These are phyloP conservation scores for Kockiozyma suomiensis DNA, from an alignment of 805 yeast genomes.

Conservation along the genomic window DNA sequence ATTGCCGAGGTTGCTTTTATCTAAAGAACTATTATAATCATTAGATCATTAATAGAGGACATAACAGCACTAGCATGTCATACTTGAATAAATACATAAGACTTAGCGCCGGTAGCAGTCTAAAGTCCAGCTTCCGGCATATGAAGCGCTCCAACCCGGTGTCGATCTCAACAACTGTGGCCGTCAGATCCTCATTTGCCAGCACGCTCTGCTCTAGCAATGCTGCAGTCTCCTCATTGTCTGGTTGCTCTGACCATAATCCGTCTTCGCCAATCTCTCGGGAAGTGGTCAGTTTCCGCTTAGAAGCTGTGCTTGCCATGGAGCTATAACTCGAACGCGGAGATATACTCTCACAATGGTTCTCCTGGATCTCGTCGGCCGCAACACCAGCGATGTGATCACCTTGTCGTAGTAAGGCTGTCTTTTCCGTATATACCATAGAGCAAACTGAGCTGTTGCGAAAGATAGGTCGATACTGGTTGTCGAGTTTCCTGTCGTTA, in stretches of 20 bases:
- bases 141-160: constrained; percentile 37
- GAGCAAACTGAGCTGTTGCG: neutral
- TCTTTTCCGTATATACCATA: constrained; percentile 8
- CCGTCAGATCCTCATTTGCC: constrained; percentile 26
- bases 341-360: neutral
- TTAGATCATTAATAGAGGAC: constrained; percentile 1
- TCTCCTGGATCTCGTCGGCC: neutral
- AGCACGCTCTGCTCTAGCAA: constrained; percentile 24
- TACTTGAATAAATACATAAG: constrained; percentile 51
- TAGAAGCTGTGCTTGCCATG: neutral
- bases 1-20: constrained; percentile 54
- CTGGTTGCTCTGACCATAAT: neutral
- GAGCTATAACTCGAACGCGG: constrained; percentile 7
- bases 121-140: constrained; percentile 48
- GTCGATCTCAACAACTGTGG: constrained; percentile 27
- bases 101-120: constrained; percentile 51
- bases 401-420: neutral
- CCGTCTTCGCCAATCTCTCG: neutral
- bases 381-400: neutral
- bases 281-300: constrained; percentile 6
- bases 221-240: constrained; percentile 4
- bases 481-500: neutral
- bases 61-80: neutral
- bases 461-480: neutral
- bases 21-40: constrained; percentile 43